Evolutionary conservation across 345 rosid genomes (phyloP), one percentile per base, ranked within the genome.

Genomic region (Citropsis articulata): DNA sequence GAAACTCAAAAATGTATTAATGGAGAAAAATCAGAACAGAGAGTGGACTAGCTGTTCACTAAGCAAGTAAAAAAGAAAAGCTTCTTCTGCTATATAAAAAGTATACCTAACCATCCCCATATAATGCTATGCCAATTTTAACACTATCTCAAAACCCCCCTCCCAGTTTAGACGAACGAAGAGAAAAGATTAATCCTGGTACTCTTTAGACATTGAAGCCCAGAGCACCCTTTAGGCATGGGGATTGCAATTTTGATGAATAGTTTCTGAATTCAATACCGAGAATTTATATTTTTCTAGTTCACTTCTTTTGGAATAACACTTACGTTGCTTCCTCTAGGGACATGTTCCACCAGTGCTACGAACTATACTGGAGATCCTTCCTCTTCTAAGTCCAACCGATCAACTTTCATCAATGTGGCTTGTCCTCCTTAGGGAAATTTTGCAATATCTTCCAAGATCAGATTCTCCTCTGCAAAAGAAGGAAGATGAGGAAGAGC

Each of bases 391-490:
- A 83, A 83, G 80, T 53, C 99, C 99, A 64, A 80, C 91, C 18
- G 93, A 92, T 76, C 88, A 88, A 65, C 91, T 96, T 87, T 87
- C 97, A 66, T 89, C 98, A 70, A 87, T 90, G 94, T 94, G 99
- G 99, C 89, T 88, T 55, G 75, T 90, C 79, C 86, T 96, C 65
- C 89, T 89, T 16, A 84, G 93, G 83, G 90, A 88, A 72, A 86
- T 90, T 82, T 83, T 91, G 81, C 86, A 84, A 78, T 92, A 96
- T 86, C 97, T 96, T 79, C 97, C 97, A 61, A 83, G 71, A 71
- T 77, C 87, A 76, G 91, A 87, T 77, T 80, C 89, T 80, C 73
- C 84, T 64, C 38, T 76, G 67, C 85, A 72, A 59, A 88, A 71
- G 75, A 87, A 87, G 73, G 92, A 92, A 84, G 93, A 86, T 61